These are phyloP conservation scores for Oryza meridionalis DNA, from an alignment of 176 grass and related monocot genomes.

Conservation along the genomic window DNA sequence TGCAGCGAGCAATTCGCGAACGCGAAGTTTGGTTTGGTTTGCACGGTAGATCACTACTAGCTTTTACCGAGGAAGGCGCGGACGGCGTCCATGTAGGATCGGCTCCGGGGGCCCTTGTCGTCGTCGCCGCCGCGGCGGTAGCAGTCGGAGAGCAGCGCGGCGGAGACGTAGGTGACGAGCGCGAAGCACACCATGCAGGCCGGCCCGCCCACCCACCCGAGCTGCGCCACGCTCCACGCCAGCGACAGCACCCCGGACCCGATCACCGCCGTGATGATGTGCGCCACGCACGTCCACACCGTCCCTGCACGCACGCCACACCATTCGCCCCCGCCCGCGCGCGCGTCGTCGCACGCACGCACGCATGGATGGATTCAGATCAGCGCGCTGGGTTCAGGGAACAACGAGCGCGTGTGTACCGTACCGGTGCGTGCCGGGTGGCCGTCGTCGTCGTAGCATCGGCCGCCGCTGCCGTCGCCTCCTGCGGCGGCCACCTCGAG, in stretches of 20 bases:
- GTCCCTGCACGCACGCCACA: too few species aligned
- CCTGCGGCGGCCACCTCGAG: slow-evolving; percentile 31
- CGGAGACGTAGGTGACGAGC: slow-evolving; percentile 83
- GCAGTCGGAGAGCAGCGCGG: slow-evolving; percentile 72
- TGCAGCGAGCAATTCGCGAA: too few species aligned
- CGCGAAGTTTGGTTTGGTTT: too few species aligned
- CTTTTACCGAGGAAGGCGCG: slow-evolving; percentile 69
- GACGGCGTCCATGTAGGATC: slow-evolving; percentile 82
- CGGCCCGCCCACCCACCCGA: slow-evolving; percentile 78
- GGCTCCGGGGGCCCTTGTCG: slow-evolving; percentile 58
- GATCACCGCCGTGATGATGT: slow-evolving; percentile 71
- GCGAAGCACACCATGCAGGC: slow-evolving; percentile 70
- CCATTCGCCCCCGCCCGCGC: too few species aligned
- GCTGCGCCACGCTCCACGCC: slow-evolving; percentile 85
- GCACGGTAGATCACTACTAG: too few species aligned
- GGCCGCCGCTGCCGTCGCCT: not conserved
- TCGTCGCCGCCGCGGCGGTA: slow-evolving; percentile 64
- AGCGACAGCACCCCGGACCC: slow-evolving; percentile 86
- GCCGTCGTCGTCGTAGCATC: slow-evolving; percentile 39
- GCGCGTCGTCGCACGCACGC: too few species aligned
- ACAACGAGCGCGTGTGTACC: not conserved
- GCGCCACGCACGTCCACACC: slow-evolving; percentile 16
- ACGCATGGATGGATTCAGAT: not conserved
- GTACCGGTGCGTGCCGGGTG: slow-evolving; percentile 42
- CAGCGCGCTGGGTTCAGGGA: too few species aligned